Percentiles rank a stretch among this genome's conserved stretches.
Conservation (phyloP, 192 early-diverging fungal genomes). For the Irineochytrium annulatum region DNA sequence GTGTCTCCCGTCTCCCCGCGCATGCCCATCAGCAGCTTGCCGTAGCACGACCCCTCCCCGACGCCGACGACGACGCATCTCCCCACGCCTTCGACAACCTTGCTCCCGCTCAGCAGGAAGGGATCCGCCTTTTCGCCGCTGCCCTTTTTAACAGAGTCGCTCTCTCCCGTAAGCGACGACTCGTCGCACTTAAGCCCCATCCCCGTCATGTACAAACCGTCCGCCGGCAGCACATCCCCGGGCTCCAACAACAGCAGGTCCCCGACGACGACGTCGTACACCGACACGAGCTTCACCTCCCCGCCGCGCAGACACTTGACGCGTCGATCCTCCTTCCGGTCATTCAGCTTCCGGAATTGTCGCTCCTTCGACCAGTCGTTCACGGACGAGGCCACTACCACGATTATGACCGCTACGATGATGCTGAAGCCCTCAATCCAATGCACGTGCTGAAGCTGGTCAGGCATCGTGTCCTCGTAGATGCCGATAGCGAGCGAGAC, state of each 20-base stretch:
- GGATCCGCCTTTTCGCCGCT: slow-evolving; percentile 60
- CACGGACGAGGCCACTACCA: slow-evolving; percentile 19
- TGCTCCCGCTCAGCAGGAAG: slow-evolving; percentile 90
- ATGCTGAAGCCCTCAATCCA: slow-evolving; percentile 73
- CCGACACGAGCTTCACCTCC: slow-evolving; percentile 66
- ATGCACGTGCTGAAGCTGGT: slow-evolving; percentile 38
- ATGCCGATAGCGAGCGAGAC: slow-evolving; percentile 81
- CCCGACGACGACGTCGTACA: slow-evolving; percentile 84
- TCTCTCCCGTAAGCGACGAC: slow-evolving; percentile 88
- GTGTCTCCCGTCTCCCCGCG: slow-evolving; percentile 82
- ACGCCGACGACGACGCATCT: slow-evolving; percentile 78
- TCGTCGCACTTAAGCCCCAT: slow-evolving; percentile 87
- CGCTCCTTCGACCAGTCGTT: slow-evolving; percentile 81
- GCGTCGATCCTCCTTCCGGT: slow-evolving; percentile 77
- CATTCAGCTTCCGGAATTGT: slow-evolving; percentile 83
- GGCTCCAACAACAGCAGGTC: slow-evolving; percentile 85
- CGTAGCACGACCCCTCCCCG: slow-evolving; percentile 84
- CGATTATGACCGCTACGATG: slow-evolving; percentile 51
- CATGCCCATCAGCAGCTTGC: slow-evolving; percentile 80
- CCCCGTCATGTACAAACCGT: slow-evolving; percentile 78
- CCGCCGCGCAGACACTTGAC: slow-evolving; percentile 77
- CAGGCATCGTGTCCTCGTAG: slow-evolving; percentile 68
- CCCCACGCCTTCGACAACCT: slow-evolving; percentile 87
- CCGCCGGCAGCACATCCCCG: slow-evolving; percentile 92
- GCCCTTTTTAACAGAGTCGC: slow-evolving; percentile 79